These are phyloP conservation scores for Globisporangium paddicum DNA, from an alignment of 352 stramenopile genomes.

Conservation along the genomic window DNA sequence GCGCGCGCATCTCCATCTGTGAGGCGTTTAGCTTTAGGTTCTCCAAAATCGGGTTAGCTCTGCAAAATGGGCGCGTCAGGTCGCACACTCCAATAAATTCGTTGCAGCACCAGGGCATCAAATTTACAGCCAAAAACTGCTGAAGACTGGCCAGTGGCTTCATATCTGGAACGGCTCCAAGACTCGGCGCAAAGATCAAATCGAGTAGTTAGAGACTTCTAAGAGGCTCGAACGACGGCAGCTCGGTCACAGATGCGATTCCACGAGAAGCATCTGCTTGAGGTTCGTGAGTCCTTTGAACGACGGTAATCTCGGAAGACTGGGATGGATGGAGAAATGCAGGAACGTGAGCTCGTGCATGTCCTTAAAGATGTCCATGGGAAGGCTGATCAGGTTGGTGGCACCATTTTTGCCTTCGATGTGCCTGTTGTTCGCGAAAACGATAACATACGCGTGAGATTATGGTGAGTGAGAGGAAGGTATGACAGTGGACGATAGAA, in stretches of 20 bases:
- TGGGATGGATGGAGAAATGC: constrained; percentile 25
- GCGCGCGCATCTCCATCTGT: neutral
- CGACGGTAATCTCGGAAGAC: constrained; percentile 18
- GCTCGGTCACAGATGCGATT: constrained; percentile 16
- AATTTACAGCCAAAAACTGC: neutral
- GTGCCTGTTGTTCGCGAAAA: constrained; percentile 15
- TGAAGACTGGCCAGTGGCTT: constrained; percentile 12
- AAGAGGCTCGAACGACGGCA: constrained; percentile 23
- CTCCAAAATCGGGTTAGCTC: no score
- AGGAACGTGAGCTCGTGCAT: constrained; percentile 30
- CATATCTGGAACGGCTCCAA: constrained; percentile 24
- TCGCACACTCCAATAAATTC: neutral
- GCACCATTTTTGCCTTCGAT: constrained; percentile 29
- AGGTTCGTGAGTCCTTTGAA: constrained; percentile 27
- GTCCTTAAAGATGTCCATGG: constrained; percentile 22
- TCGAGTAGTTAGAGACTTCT: constrained; percentile 18
- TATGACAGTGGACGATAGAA: no score
- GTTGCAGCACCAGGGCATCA: no score
- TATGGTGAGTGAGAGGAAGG: no score
- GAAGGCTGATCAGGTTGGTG: constrained; percentile 21
- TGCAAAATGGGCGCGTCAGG: neutral
- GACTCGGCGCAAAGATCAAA: constrained; percentile 11
- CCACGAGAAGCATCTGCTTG: constrained; percentile 23
- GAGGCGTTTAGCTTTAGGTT: neutral
- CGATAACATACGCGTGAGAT: no score